Evolutionary conservation across 1,139 yeast species (phyloP).

Genomic region (Fermentozyma sake): DNA sequence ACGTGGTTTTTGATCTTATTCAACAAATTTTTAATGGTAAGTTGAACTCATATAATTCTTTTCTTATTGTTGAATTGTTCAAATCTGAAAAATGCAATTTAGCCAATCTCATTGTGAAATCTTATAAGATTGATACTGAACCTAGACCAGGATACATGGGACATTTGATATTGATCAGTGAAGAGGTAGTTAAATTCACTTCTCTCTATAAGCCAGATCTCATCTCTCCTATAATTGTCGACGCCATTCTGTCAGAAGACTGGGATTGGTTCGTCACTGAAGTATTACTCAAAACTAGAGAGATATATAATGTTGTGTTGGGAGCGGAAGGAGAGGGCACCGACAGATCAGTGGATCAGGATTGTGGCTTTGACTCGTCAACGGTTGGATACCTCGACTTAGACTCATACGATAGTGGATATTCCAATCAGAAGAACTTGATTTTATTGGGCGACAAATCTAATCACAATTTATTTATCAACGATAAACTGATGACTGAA

Average conservation of each 20-base stretch:
- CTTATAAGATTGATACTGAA: conserved; percentile 22
- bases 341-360: conserved; percentile 11
- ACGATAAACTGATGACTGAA: conserved; percentile 12
- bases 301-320: conserved; percentile 42
- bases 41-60: conserved; percentile 44
- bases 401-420: conserved; percentile 18
- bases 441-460: conserved; percentile 34
- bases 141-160: conserved; percentile 48
- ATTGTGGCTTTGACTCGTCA: conserved; percentile 29
- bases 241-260: conserved; percentile 30
- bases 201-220: conserved; percentile 47
- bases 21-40: conserved; percentile 49
- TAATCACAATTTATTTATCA: conserved; percentile 32
- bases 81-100: conserved; percentile 26
- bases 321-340: conserved; percentile 33
- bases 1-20: conserved; percentile 45
- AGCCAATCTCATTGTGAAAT: conserved; percentile 29
- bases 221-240: conserved; percentile 40
- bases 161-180: conserved; percentile 43
- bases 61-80: conserved; percentile 42
- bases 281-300: conserved; percentile 40
- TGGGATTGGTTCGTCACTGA: conserved; percentile 49
- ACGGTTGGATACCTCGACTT: conserved; percentile 35
- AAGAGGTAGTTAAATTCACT: conserved; percentile 47
- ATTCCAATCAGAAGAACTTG: conserved; percentile 12